Conservation (phyloP, 768 basidiomycete genomes). For the Auricularia sp. region DNA sequence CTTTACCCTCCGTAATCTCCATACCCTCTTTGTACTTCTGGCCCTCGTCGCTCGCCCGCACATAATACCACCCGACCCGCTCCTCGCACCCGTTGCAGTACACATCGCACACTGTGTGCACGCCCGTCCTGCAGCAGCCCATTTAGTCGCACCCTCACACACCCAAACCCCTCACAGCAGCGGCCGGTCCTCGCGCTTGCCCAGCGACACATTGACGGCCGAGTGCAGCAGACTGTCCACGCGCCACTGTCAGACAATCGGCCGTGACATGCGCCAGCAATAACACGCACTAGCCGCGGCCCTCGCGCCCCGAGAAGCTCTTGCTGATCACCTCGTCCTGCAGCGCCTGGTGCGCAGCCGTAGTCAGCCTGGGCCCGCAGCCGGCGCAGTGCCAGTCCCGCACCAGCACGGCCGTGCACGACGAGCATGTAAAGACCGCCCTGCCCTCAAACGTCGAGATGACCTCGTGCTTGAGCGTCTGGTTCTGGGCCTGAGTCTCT, state of each 20-base stretch:
- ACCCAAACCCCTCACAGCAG: slow-evolving; percentile 39
- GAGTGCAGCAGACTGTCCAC: slow-evolving; percentile 73
- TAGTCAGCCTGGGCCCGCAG: no score
- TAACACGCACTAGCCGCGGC: slow-evolving; percentile 61
- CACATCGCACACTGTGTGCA: slow-evolving; percentile 72
- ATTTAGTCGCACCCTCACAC: slow-evolving; percentile 6
- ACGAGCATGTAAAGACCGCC: no score
- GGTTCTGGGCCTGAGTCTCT: no score
- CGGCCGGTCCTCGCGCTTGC: slow-evolving; percentile 61
- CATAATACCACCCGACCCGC: slow-evolving; percentile 73
- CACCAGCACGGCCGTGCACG: no score
- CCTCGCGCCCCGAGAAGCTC: slow-evolving; percentile 73
- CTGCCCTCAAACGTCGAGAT: no score
- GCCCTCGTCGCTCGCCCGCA: slow-evolving; percentile 60
- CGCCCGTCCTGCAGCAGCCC: slow-evolving; percentile 47
- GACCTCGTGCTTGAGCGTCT: no score
- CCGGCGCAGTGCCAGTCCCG: no score
- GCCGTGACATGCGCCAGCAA: background rate
- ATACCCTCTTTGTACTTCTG: slow-evolving; percentile 81
- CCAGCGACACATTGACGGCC: slow-evolving; percentile 64
- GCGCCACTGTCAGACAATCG: background rate
- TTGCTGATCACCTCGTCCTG: slow-evolving; percentile 84
- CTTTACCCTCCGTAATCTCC: no score
- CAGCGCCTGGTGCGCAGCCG: slow-evolving; percentile 16
- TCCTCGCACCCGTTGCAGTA: slow-evolving; percentile 74